A percentile compares a stretch with the other conserved stretches of the same genome.
These are phyloP conservation scores for Acanthamoeba castellanii DNA, from an alignment of 208 protist species.

Conservation along the genomic window DNA sequence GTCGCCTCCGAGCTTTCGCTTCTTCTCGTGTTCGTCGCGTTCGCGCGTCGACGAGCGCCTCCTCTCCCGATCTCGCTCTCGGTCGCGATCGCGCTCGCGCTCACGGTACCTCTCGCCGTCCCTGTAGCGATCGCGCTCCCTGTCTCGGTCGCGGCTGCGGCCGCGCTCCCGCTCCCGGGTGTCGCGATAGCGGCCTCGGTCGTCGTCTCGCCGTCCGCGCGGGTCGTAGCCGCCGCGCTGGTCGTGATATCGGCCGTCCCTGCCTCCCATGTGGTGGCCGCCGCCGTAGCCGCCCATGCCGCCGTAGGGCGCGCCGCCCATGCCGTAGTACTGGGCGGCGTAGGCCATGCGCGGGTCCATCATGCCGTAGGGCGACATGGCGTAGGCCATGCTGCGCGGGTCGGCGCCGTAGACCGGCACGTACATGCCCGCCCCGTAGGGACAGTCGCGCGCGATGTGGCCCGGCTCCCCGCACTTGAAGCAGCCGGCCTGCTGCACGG, in stretches of 20 bases:
- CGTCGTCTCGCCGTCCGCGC: neutral
- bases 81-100: neutral
- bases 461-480: constrained; percentile 19
- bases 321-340: neutral
- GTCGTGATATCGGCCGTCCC: neutral
- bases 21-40: neutral
- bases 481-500: neutral
- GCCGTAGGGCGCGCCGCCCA: neutral
- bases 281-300: constrained; percentile 1
- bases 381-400: neutral
- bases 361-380: neutral
- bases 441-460: neutral
- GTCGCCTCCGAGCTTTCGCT: neutral
- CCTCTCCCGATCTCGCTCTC: neutral
- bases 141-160: neutral
- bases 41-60: neutral
- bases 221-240: neutral
- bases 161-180: neutral
- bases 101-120: neutral
- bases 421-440: neutral
- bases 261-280: neutral
- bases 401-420: neutral
- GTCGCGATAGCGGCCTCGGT: neutral
- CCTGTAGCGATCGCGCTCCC: neutral
- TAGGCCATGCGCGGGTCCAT: neutral